Evolutionary conservation across 345 rosid genomes (phyloP).

Genomic region (Pelargonium nanum): DNA sequence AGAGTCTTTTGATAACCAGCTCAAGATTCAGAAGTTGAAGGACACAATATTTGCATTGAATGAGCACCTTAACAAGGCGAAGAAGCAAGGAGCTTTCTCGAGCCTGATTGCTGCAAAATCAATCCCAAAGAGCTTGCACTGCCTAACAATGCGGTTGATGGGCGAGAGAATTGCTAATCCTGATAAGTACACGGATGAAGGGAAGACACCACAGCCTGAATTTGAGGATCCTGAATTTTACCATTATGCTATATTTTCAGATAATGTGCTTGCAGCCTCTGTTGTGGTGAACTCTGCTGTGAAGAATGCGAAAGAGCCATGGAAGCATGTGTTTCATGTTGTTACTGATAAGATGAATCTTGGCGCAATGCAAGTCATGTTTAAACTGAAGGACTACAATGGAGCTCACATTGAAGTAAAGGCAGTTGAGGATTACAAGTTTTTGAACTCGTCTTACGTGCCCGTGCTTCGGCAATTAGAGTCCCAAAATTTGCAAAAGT

Average conservation of each 20-base stretch:
- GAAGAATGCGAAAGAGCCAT: slow-evolving; percentile 73
- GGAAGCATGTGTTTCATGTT: slow-evolving; percentile 76
- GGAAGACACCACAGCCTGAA: slow-evolving; percentile 38
- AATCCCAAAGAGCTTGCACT: slow-evolving; percentile 71
- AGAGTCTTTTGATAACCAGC: slow-evolving; percentile 77
- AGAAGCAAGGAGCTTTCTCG: slow-evolving; percentile 82
- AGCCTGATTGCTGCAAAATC: slow-evolving; percentile 80
- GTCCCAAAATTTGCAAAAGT: slow-evolving; percentile 68
- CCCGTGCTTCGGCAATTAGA: too few relatives aligned
- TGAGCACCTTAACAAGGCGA: slow-evolving; percentile 62
- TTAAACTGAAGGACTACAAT: too few relatives aligned
- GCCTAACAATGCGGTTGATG: slow-evolving; percentile 76
- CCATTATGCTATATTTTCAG: slow-evolving; percentile 74
- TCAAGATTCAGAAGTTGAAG: too few relatives aligned
- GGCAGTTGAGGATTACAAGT: too few relatives aligned
- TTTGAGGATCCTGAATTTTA: too few relatives aligned
- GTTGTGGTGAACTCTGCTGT: slow-evolving; percentile 85
- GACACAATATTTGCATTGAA: slow-evolving; percentile 67
- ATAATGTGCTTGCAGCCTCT: slow-evolving; percentile 68
- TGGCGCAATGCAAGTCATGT: slow-evolving; percentile 92
- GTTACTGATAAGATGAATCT: slow-evolving; percentile 92
- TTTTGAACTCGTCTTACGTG: too few relatives aligned
- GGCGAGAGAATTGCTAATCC: slow-evolving; percentile 78
- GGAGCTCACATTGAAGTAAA: too few relatives aligned
- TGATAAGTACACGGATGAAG: slow-evolving; percentile 52